Conservation (phyloP, 208 protist species). For the Jaenimonas drosophilae region DNA sequence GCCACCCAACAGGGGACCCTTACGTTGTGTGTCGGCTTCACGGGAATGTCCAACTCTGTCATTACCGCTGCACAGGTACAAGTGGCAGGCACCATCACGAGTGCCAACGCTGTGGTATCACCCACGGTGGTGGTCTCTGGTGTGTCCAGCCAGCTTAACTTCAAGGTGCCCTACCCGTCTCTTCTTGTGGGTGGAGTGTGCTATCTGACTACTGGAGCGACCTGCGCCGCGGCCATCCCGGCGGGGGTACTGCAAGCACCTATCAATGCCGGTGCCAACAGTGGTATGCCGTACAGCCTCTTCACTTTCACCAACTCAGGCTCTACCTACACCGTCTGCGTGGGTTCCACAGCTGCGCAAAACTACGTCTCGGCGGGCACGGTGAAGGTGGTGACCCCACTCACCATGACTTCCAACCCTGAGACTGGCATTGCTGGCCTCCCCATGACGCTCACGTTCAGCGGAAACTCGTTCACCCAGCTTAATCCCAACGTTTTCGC, state of each 20-base stretch:
- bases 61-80: conserved; percentile 13
- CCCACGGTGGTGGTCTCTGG: conserved; percentile 19
- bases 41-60: conserved; percentile 14
- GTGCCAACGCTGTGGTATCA: conserved; percentile 7
- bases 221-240: conserved; percentile 7
- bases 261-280: conserved; percentile 3
- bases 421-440: conserved; percentile 12
- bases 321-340: conserved; percentile 11
- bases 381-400: conserved; percentile 13
- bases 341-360: conserved; percentile 17
- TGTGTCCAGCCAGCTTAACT: conserved; percentile 19
- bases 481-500: conserved; percentile 16
- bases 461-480: conserved; percentile 5
- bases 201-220: conserved; percentile 7
- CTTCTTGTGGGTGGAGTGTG: conserved; percentile 16
- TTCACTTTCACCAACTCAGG: conserved; percentile 8
- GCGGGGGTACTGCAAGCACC: conserved; percentile 5
- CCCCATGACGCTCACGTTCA: conserved; percentile 20
- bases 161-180: conserved; percentile 21
- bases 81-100: conserved; percentile 8
- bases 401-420: conserved; percentile 12
- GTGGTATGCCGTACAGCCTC: conserved; percentile 8
- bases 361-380: conserved; percentile 16
- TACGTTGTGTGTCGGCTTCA: conserved; percentile 44
- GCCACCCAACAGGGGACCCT: conserved; percentile 10